Evolutionary conservation across 805 yeast species (phyloP), one percentile per base, ranked within the genome.

Genomic region (Nakazawaea siamensis): DNA sequence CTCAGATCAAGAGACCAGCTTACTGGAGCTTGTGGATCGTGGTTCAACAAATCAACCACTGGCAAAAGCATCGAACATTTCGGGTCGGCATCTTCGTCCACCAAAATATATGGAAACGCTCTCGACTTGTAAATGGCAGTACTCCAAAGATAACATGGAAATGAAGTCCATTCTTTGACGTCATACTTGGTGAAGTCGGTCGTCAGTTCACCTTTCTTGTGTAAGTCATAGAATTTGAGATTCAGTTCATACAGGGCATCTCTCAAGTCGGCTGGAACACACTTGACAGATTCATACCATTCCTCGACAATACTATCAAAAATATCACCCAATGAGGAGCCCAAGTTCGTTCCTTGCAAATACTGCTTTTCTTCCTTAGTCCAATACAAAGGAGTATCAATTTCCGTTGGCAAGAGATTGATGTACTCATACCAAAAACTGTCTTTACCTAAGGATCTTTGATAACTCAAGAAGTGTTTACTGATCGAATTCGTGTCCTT

Each of bases 11-110:
- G 50, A 9, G 44, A 48, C 97, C 97, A 88, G 14, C 69, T 58
- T 1, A 85, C 88, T 14, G 70, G 61, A 0, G 78, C 60, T 21
- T 51, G 56, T 6, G 78, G 75, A 39, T 69, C 58, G 54, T 88
- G 97, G 49, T 88, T 88, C 34, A 87, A 57, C 13, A 85, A 56
- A 50, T 88, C 97, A 11, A 85, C 68, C 9, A 88, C 49, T 2
- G 97, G 97, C 16, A 80, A 55, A 17, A 88, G 58, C 65, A 88
- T 75, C 68, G 83, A 85, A 41, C 68, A 71, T 26, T 57, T 55
- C 1, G 33, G 29, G 12, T 62, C 41, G 15, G 53, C 44, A 7
- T 54, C 52, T 11, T 48, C 39, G 14, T 62, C 61, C n/a, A 75
- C 43, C n/a, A 86, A 48, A 26, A 83, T 55, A 33, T 72, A 68